These are phyloP conservation scores for Cercospora nicotianae DNA, from an alignment of 2,329 filamentous ascomycete species.

Conservation along the genomic window DNA sequence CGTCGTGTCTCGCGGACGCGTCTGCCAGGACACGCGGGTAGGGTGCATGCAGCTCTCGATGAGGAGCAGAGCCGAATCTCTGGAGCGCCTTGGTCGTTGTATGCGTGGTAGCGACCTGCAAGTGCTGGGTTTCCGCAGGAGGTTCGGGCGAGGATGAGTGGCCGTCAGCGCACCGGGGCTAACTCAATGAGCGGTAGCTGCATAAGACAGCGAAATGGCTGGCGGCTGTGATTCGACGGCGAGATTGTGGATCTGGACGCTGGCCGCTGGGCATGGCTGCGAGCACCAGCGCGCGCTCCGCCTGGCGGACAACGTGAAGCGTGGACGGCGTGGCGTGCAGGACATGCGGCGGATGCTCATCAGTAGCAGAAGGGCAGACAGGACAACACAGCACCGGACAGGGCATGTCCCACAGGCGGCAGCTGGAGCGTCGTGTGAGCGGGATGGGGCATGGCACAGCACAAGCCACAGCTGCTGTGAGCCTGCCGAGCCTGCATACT, in stretches of 20 bases:
- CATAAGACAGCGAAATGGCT: conserved; percentile 14
- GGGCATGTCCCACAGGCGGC: conserved; percentile 3
- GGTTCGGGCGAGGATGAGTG: conserved; percentile 23
- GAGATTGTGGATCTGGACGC: conserved; percentile 22
- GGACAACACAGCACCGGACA: background rate
- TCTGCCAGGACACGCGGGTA: conserved; percentile 21
- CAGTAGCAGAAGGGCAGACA: background rate
- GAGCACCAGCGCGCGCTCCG: background rate
- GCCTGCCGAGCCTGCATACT: conserved; percentile 2
- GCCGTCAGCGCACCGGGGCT: conserved; percentile 21
- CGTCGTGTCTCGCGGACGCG: conserved; percentile 21
- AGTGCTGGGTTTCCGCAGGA: conserved; percentile 12
- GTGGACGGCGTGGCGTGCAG: background rate
- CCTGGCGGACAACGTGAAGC: background rate
- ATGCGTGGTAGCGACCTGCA: conserved; percentile 18
- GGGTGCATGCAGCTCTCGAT: conserved; percentile 19
- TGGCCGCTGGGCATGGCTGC: conserved; percentile 13
- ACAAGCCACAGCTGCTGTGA: conserved; percentile 8
- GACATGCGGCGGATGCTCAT: background rate
- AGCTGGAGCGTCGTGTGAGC: conserved; percentile 2
- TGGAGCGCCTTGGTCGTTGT: conserved; percentile 15
- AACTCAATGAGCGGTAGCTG: conserved; percentile 25
- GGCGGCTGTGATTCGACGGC: conserved; percentile 26
- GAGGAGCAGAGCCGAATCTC: conserved; percentile 12
- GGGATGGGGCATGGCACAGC: conserved; percentile 3